Conservation (phyloP, 441 rosid species). For the Gossypium schwendimanii region DNA sequence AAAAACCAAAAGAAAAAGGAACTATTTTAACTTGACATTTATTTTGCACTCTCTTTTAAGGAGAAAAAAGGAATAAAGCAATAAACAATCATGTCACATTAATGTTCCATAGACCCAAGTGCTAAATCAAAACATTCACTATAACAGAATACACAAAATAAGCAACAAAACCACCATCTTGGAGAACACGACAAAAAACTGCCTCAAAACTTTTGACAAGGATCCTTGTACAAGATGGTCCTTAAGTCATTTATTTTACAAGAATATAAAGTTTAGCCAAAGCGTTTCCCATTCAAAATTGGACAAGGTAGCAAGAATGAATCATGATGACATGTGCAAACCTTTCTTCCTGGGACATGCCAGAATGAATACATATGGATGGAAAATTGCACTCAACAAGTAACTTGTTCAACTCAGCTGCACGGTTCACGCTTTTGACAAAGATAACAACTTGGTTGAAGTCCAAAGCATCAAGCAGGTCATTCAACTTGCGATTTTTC, state of each 20-base stretch:
- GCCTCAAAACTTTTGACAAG: neutral
- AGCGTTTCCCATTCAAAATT: neutral
- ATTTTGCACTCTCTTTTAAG: neutral
- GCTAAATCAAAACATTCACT: neutral
- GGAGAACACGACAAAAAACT: neutral
- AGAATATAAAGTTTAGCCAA: neutral
- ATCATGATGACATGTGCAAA: constrained; percentile 10
- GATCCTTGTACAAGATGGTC: neutral
- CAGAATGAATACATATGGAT: constrained; percentile 94
- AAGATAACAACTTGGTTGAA: constrained; percentile 95
- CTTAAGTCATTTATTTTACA: neutral
- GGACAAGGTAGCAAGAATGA: neutral
- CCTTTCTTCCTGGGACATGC: constrained; percentile 99
- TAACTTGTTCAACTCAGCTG: constrained; percentile 86
- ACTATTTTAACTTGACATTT: neutral
- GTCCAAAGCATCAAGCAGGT: constrained; percentile 94
- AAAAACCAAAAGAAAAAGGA: neutral
- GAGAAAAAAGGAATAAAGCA: neutral
- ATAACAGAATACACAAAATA: neutral
- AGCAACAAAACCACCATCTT: neutral
- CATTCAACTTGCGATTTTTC: constrained; percentile 93
- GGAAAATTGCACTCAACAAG: constrained; percentile 95
- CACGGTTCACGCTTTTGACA: constrained; percentile 91
- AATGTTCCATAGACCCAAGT: neutral
- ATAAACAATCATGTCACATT: neutral